These are phyloP conservation scores for Mortierella alpina DNA, from an alignment of 192 early-diverging fungal species.

Conservation along the genomic window DNA sequence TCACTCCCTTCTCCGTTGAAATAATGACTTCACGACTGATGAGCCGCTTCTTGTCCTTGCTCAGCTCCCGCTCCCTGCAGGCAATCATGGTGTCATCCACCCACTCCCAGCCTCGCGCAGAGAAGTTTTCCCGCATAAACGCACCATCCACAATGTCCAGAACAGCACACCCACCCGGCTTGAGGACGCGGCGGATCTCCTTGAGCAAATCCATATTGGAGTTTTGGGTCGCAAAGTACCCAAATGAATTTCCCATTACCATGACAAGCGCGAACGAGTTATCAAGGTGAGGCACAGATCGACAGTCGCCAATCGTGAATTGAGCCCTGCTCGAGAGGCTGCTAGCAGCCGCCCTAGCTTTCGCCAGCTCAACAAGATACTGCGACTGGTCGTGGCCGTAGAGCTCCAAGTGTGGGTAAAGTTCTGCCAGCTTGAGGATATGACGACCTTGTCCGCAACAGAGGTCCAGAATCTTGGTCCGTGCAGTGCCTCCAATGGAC, in stretches of 20 bases:
- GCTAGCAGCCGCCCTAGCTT: constrained; percentile 53
- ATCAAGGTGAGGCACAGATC: constrained; percentile 64
- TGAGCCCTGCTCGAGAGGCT: constrained; percentile 21
- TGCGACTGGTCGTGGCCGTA: constrained; percentile 73
- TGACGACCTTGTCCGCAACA: constrained; percentile 79
- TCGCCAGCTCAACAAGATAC: constrained; percentile 66
- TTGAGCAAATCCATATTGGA: constrained; percentile 57
- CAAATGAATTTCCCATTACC: constrained; percentile 76
- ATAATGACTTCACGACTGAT: constrained; percentile 68
- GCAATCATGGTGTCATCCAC: constrained; percentile 72
- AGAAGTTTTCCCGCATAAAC: constrained; percentile 65
- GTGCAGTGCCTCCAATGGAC: neutral
- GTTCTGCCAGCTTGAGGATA: constrained; percentile 58
- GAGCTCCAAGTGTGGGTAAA: constrained; percentile 64
- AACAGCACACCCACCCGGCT: constrained; percentile 65
- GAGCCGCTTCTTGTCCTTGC: constrained; percentile 62
- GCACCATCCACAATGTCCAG: constrained; percentile 72
- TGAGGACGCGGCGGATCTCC: constrained; percentile 62
- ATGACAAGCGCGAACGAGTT: constrained; percentile 64
- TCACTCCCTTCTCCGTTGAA: constrained; percentile 60
- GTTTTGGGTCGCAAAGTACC: constrained; percentile 71
- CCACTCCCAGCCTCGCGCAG: constrained; percentile 73
- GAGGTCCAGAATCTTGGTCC: constrained; percentile 64
- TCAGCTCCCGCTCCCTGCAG: constrained; percentile 70
- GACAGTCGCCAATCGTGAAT: constrained; percentile 74